These are phyloP conservation scores for Cutaneotrichosporon arboriforme DNA, from an alignment of 1,284 basidiomycete genomes.

Conservation along the genomic window DNA sequence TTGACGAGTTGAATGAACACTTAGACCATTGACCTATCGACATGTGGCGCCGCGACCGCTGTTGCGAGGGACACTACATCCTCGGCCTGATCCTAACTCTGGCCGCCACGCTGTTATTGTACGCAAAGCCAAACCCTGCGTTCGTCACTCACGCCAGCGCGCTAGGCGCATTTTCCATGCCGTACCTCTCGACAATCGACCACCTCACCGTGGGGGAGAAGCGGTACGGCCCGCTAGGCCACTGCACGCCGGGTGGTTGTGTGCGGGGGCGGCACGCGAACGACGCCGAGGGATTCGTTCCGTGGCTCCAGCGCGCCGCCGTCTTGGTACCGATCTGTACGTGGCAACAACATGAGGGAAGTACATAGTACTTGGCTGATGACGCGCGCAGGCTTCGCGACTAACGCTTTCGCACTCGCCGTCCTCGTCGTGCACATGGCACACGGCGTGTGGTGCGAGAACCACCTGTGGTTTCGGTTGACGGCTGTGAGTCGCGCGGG, in stretches of 20 bases:
- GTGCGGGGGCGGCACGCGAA: no score
- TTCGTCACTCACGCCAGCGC: background rate
- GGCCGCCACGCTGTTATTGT: constrained; percentile 23
- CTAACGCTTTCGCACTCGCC: constrained; percentile 19
- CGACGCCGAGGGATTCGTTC: background rate
- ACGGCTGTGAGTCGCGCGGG: constrained; percentile 20
- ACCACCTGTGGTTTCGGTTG: constrained; percentile 29
- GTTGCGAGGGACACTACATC: constrained; percentile 31
- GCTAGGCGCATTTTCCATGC: background rate
- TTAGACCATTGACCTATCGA: background rate
- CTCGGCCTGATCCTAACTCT: constrained; percentile 25
- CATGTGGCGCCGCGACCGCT: constrained; percentile 13
- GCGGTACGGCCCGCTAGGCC: background rate
- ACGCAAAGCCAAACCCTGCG: constrained; percentile 1
- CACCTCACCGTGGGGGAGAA: background rate
- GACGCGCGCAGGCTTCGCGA: constrained; percentile 24
- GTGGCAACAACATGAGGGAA: no score
- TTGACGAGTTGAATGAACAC: background rate
- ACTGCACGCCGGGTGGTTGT: no score
- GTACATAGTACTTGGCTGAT: no score
- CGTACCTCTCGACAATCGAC: background rate
- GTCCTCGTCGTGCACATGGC: constrained; percentile 22
- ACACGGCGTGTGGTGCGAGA: constrained; percentile 16
- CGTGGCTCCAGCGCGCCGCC: no score
- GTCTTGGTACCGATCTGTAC: background rate